Percentiles rank a stretch among this genome's conserved stretches.
Evolutionary conservation across 352 stramenopile species (phyloP).

Genomic region (Sclerospora graminicola): DNA sequence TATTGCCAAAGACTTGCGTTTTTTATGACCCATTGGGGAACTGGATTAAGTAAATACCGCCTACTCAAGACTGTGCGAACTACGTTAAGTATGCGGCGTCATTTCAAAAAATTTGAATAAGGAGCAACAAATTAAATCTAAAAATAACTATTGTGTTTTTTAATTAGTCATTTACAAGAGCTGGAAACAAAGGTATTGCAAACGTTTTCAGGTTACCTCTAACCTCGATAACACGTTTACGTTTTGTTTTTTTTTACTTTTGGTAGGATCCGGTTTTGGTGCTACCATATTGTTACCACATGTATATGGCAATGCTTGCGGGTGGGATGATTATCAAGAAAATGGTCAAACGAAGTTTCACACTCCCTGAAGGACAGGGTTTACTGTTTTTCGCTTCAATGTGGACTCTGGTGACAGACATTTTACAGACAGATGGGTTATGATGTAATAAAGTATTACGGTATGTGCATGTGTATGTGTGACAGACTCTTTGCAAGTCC

Average conservation of each 20-base stretch:
- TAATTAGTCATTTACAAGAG: constrained; percentile 42
- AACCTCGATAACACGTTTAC: too few relatives aligned
- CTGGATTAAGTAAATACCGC: constrained; percentile 45
- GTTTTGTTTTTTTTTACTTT: too few relatives aligned
- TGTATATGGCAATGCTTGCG: constrained; percentile 63
- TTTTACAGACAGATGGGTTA: too few relatives aligned
- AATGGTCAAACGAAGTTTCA: constrained; percentile 52
- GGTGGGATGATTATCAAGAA: constrained; percentile 56
- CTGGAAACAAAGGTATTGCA: constrained; percentile 36
- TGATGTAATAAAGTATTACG: too few relatives aligned
- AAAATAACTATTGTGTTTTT: too few relatives aligned
- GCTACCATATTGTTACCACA: constrained; percentile 59
- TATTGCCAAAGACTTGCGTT: constrained; percentile 51
- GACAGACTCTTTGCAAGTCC: constrained; percentile 29
- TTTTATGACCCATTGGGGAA: constrained; percentile 49
- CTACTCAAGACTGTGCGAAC: constrained; percentile 33
- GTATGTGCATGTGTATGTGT: background rate
- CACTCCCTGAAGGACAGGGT: constrained; percentile 25
- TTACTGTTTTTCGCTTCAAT: too few relatives aligned
- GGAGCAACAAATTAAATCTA: too few relatives aligned
- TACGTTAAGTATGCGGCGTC: constrained; percentile 35
- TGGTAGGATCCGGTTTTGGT: constrained; percentile 53
- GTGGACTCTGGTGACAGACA: too few relatives aligned
- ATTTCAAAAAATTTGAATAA: too few relatives aligned
- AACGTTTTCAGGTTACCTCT: too few relatives aligned